These are phyloP conservation scores for Flaveria trinervia DNA, from an alignment of 129 eudicot species.

Conservation along the genomic window DNA sequence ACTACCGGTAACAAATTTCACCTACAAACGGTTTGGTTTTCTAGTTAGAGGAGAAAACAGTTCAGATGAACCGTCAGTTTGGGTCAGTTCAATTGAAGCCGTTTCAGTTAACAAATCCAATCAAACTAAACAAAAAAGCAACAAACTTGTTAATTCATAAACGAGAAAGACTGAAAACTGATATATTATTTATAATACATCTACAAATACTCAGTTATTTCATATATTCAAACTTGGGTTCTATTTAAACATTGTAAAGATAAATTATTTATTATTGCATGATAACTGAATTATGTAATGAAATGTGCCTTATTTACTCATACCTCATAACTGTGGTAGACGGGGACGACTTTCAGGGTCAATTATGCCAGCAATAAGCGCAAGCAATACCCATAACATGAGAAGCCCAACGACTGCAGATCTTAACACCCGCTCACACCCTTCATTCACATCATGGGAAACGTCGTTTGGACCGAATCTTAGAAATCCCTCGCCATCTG, in stretches of 20 bases:
- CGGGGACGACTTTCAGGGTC: slow-evolving; percentile 67
- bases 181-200: background rate
- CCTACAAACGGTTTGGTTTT: background rate
- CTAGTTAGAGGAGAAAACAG: background rate
- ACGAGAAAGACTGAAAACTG: background rate
- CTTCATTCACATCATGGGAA: slow-evolving; percentile 33
- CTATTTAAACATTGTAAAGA: background rate
- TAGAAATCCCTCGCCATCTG: slow-evolving; percentile 36
- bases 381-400: slow-evolving; percentile 70
- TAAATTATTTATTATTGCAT: background rate
- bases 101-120: background rate
- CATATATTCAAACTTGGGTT: slow-evolving; percentile 7
- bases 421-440: slow-evolving; percentile 52
- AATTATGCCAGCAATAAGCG: slow-evolving; percentile 58
- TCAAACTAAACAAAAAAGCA: background rate
- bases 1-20: background rate
- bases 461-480: slow-evolving; percentile 27
- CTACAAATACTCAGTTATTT: background rate
- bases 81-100: background rate
- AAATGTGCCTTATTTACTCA: slow-evolving; percentile 20
- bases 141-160: background rate
- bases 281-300: slow-evolving; percentile 1
- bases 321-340: slow-evolving; percentile 46
- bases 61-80: background rate
- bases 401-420: slow-evolving; percentile 73